These are phyloP conservation scores for Podospora tetraspora DNA, from an alignment of 495 filamentous ascomycete species.

Conservation along the genomic window DNA sequence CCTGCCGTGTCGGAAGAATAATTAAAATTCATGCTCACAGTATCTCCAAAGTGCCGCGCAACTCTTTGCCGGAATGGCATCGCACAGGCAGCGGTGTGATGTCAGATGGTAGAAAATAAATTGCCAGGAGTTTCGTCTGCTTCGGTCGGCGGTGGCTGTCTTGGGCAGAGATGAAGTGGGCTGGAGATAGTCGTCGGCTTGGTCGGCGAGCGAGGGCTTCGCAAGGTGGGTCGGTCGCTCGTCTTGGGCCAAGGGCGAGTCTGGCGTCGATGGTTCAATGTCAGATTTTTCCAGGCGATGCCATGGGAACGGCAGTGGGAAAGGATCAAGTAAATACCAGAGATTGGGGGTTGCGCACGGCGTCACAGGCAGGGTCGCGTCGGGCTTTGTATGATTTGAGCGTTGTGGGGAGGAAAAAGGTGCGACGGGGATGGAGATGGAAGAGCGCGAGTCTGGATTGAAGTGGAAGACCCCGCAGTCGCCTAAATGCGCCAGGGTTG, in stretches of 20 bases:
- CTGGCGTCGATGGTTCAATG: neutral
- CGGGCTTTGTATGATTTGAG: neutral
- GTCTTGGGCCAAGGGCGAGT: neutral
- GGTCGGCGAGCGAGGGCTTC: neutral
- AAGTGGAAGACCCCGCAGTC: neutral
- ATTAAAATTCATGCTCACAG: slow-evolving; percentile 22
- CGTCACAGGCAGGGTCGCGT: neutral
- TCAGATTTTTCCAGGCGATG: neutral
- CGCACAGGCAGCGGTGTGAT: slow-evolving; percentile 1
- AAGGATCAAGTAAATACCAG: neutral
- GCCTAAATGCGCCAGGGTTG: neutral
- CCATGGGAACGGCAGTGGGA: neutral
- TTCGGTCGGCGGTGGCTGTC: neutral
- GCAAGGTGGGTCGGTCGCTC: too few relatives aligned
- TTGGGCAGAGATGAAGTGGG: neutral
- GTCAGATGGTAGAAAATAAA: neutral
- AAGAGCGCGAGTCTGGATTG: neutral
- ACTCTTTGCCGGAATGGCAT: slow-evolving; percentile 34
- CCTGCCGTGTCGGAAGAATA: neutral
- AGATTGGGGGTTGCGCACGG: neutral
- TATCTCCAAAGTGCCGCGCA: slow-evolving; percentile 33
- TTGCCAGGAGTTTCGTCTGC: neutral
- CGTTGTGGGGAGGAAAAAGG: neutral
- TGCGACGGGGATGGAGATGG: neutral
- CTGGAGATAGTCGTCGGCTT: neutral